Evolutionary conservation across 2,329 filamentous ascomycete genomes (phyloP).

Genomic region (Aspergillus spinulosporus): DNA sequence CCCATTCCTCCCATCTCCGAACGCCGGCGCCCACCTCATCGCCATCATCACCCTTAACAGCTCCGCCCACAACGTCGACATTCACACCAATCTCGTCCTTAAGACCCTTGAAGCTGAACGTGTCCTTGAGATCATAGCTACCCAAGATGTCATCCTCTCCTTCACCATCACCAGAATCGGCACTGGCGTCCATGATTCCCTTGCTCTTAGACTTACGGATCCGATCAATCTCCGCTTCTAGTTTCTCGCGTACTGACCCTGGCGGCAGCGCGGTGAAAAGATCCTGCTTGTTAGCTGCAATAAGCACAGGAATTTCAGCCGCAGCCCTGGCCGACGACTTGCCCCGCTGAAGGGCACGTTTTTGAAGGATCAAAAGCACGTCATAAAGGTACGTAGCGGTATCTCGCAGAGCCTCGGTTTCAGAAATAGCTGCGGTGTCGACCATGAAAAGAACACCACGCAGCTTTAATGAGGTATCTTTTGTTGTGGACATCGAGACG

Average conservation of each 20-base stretch:
- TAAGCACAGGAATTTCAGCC: constrained; percentile 68
- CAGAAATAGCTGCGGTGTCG: constrained; percentile 70
- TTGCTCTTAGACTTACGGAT: constrained; percentile 76
- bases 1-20: constrained; percentile 88
- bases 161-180: constrained; percentile 55
- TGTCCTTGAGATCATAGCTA: constrained; percentile 73
- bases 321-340: constrained; percentile 59
- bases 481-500: constrained; percentile 33
- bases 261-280: constrained; percentile 89
- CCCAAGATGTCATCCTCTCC: constrained; percentile 82
- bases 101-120: constrained; percentile 79
- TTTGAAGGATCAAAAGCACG: constrained; percentile 78
- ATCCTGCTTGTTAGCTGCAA: constrained; percentile 94
- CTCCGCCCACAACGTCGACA: constrained; percentile 73
- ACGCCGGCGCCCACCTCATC: constrained; percentile 65
- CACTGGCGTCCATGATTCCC: constrained; percentile 77
- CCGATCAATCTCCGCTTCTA: constrained; percentile 79
- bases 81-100: constrained; percentile 73
- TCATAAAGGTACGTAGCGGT: constrained; percentile 87
- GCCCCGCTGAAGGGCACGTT: constrained; percentile 57
- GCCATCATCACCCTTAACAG: constrained; percentile 57
- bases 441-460: constrained; percentile 81
- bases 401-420: constrained; percentile 59
- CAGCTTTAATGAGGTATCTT: constrained; percentile 47
- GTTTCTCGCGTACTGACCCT: constrained; percentile 67